Conservation (phyloP, 169 alveolate species). For the Plasmodium inui region DNA sequence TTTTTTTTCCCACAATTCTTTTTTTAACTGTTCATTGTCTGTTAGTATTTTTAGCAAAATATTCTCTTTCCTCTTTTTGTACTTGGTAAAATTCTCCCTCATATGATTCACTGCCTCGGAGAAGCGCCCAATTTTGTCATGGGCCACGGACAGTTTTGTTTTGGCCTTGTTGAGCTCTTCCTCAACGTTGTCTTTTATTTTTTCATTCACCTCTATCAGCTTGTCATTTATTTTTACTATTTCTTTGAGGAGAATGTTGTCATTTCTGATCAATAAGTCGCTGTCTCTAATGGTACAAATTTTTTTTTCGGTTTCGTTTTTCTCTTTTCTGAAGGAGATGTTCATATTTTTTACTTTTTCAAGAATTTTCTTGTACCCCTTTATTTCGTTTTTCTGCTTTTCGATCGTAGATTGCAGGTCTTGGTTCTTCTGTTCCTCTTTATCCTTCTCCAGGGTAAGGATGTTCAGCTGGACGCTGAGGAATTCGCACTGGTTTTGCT, state of each 20-base stretch:
- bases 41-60: slow-evolving; percentile 14
- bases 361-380: slow-evolving; percentile 52
- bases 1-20: slow-evolving; percentile 35
- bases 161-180: slow-evolving; percentile 15
- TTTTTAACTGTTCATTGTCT: slow-evolving; percentile 27
- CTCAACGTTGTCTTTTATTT: slow-evolving; percentile 11
- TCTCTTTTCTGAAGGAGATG: slow-evolving; percentile 21
- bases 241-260: slow-evolving; percentile 31
- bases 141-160: slow-evolving; percentile 18
- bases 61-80: slow-evolving; percentile 30
- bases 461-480: slow-evolving; percentile 16
- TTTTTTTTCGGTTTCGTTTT: slow-evolving; percentile 51
- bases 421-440: slow-evolving; percentile 26
- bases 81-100: slow-evolving; percentile 26
- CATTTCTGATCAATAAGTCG: slow-evolving; percentile 28
- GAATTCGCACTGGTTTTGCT: slow-evolving; percentile 37
- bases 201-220: slow-evolving; percentile 38
- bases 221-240: slow-evolving; percentile 44
- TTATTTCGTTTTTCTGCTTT: slow-evolving; percentile 60
- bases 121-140: slow-evolving; percentile 28
- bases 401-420: slow-evolving; percentile 15
- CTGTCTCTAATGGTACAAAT: slow-evolving; percentile 17
- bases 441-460: slow-evolving; percentile 32
- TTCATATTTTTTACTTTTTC: slow-evolving; percentile 44
- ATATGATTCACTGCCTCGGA: slow-evolving; percentile 9